phyloP scores from a whole-genome alignment of 768 basidiomycete genomes.

The Baorangia bicolor region DNA sequence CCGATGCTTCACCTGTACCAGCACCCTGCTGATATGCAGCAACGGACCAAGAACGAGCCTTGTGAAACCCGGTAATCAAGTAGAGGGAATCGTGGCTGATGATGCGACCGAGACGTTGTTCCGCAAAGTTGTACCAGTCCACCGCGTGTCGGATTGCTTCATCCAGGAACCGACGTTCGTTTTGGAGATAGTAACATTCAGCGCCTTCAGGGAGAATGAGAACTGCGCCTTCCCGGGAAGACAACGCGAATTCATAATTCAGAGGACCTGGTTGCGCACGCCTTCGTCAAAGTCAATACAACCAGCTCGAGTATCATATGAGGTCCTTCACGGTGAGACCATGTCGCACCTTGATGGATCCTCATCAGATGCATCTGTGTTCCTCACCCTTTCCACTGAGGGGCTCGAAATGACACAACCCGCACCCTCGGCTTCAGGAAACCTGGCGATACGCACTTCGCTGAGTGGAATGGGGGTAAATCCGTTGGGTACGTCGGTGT shows the following conservation, averaged over 20 bases:
- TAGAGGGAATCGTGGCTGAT: conserved; percentile 25
- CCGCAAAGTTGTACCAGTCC: conserved; percentile 31
- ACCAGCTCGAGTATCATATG: not conserved
- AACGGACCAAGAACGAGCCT: conserved; percentile 27
- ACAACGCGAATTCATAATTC: conserved; percentile 12
- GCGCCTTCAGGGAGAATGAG: conserved; percentile 35
- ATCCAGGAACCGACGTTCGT: conserved; percentile 18
- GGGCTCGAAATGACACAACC: conserved; percentile 16
- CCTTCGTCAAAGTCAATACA: not conserved
- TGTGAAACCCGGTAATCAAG: conserved; percentile 19
- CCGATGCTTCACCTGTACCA: not conserved
- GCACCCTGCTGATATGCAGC: conserved; percentile 13
- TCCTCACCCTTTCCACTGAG: conserved; percentile 4
- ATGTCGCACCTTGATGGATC: not conserved
- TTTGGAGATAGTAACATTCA: conserved; percentile 21
- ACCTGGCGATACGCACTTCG: conserved; percentile 6
- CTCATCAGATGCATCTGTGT: not conserved
- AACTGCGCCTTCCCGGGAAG: conserved; percentile 30
- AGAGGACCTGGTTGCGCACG: not conserved
- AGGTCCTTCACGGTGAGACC: not conserved
- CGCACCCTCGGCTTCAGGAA: conserved; percentile 5
- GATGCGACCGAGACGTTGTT: conserved; percentile 16
- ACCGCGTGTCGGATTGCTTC: conserved; percentile 21
- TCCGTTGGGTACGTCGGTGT: conserved; percentile 22
- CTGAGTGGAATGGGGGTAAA: conserved; percentile 23